Evolutionary conservation across 1,284 basidiomycete genomes (phyloP).

Genomic region (Melanopsichium pennsylvanicum): DNA sequence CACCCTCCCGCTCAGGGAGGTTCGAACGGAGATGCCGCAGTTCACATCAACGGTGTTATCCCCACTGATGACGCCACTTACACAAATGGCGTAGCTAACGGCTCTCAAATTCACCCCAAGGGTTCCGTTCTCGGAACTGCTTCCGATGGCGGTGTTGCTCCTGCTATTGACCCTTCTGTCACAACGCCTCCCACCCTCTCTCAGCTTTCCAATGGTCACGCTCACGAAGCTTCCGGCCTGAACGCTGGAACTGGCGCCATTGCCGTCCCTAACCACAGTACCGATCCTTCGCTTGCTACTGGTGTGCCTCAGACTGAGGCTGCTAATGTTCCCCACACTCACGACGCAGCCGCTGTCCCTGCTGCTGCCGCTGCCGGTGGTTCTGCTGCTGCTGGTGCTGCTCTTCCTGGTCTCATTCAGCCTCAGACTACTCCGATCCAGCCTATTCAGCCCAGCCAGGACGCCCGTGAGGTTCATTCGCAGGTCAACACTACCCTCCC

Average conservation of each 20-base stretch:
- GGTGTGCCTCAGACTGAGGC: no score
- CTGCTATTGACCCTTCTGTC: slow-evolving; percentile 32
- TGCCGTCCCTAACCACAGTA: slow-evolving; percentile 15
- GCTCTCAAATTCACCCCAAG: slow-evolving; percentile 1
- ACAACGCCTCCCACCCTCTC: slow-evolving; percentile 21
- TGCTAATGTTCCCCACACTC: slow-evolving; percentile 1
- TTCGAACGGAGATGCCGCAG: slow-evolving; percentile 6
- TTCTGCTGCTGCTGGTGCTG: slow-evolving; percentile 10
- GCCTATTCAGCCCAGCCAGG: slow-evolving; percentile 25
- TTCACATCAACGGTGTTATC: slow-evolving; percentile 2
- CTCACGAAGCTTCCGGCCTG: slow-evolving; percentile 21
- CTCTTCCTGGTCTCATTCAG: slow-evolving; percentile 23
- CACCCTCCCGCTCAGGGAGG: slow-evolving; percentile 16
- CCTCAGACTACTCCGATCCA: slow-evolving; percentile 25
- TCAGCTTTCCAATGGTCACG: slow-evolving; percentile 15
- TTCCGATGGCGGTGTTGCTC: slow-evolving; percentile 25
- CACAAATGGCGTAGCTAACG: slow-evolving; percentile 10
- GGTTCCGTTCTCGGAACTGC: slow-evolving; percentile 8
- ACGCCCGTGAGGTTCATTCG: slow-evolving; percentile 19
- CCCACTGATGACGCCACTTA: no score
- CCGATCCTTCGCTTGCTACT: slow-evolving; percentile 30
- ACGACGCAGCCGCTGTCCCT: neutral
- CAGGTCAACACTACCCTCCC: slow-evolving; percentile 33
- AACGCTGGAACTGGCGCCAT: slow-evolving; percentile 32
- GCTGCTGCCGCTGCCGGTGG: slow-evolving; percentile 8